Percentiles rank a stretch among this genome's conserved stretches.
These are phyloP conservation scores for Oenanthe sinensis DNA, from an alignment of 129 eudicot species.

Conservation along the genomic window DNA sequence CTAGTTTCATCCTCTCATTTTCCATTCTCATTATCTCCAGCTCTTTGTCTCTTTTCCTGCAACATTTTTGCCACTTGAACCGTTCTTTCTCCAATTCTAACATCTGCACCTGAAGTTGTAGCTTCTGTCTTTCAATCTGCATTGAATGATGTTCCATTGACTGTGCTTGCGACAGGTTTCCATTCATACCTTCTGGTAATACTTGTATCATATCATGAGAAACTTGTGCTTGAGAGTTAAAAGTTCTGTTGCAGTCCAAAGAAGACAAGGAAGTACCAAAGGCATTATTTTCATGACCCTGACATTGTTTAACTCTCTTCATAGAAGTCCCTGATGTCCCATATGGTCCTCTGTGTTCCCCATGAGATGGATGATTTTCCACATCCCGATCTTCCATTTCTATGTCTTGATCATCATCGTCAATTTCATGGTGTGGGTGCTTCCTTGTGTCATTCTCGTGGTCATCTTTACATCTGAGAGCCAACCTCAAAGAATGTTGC, in stretches of 20 bases:
- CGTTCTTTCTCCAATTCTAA: conserved; percentile 83
- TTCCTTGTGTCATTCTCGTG: conserved; percentile 42
- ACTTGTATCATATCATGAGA: conserved; percentile 30
- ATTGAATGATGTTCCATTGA: conserved; percentile 41
- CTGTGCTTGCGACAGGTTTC: conserved; percentile 32
- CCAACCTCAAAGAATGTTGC: conserved; percentile 61
- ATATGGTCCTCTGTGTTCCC: conserved; percentile 24
- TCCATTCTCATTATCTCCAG: conserved; percentile 67
- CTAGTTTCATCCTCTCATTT: conserved; percentile 73
- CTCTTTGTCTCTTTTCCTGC: conserved; percentile 62
- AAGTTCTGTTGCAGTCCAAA: conserved; percentile 29
- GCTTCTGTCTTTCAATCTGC: conserved; percentile 65
- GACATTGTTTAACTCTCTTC: conserved; percentile 54
- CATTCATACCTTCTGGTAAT: conserved; percentile 39
- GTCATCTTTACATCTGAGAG: conserved; percentile 58
- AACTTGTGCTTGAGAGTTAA: conserved; percentile 23
- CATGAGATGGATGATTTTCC: conserved; percentile 22
- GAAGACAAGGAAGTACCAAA: conserved; percentile 23
- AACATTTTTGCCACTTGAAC: conserved; percentile 73
- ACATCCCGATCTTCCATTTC: conserved; percentile 62
- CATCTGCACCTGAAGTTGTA: conserved; percentile 62
- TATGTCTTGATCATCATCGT: conserved; percentile 57
- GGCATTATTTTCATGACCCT: conserved; percentile 21
- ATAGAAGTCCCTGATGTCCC: conserved; percentile 36
- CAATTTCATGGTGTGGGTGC: conserved; percentile 44